These are phyloP conservation scores for Aaosphaeria arxii DNA, from an alignment of 2,329 filamentous ascomycete species.

Conservation along the genomic window DNA sequence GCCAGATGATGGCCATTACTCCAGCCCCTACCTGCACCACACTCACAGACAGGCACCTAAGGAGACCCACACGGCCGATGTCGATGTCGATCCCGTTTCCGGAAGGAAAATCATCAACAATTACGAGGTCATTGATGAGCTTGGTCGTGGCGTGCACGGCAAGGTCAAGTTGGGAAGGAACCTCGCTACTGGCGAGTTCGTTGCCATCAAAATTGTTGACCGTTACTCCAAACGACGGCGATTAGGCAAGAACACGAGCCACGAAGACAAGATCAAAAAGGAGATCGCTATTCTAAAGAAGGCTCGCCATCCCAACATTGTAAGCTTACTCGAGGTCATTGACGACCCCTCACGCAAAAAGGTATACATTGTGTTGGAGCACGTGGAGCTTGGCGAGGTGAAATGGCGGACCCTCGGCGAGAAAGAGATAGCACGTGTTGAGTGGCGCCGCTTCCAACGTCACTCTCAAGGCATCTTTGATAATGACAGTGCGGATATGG, in stretches of 20 bases:
- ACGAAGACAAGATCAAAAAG: conserved; percentile 81
- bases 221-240: conserved; percentile 90
- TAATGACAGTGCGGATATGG: conserved; percentile 39
- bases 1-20: conserved; percentile 42
- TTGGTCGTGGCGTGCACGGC: conserved; percentile 92
- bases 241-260: conserved; percentile 70
- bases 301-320: conserved; percentile 94
- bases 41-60: conserved; percentile 50
- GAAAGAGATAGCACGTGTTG: conserved; percentile 76
- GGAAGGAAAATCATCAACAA: conserved; percentile 97
- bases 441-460: conserved; percentile 75
- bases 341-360: conserved; percentile 95
- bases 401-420: conserved; percentile 88
- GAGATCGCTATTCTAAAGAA: conserved; percentile 99
- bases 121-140: conserved; percentile 95
- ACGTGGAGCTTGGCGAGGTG: conserved; percentile 91
- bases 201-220: conserved; percentile 98
- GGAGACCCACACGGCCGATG: conserved; percentile 81
- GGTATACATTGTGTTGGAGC: conserved; percentile 96
- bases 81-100: conserved; percentile 83
- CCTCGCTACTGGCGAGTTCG: conserved; percentile 69
- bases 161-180: conserved; percentile 95
- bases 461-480: conserved; percentile 55
- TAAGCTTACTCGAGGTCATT: conserved; percentile 92
- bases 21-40: conserved; percentile 50